Conservation (phyloP, 805 yeast species). For the Candida silvicultrix region DNA sequence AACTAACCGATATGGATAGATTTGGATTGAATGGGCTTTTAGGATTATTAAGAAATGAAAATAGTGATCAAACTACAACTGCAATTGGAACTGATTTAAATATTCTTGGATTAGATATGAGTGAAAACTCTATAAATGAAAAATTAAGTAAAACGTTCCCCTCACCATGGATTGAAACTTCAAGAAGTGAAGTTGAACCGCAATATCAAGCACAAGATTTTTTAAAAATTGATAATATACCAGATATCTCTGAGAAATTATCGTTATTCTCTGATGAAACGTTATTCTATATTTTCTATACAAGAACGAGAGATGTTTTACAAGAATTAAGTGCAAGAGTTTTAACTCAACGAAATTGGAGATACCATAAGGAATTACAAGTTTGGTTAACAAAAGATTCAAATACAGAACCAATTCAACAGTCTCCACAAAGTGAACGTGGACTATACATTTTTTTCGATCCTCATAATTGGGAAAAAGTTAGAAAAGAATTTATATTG, state of each 20-base stretch:
- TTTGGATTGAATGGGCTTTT: constrained; percentile 65
- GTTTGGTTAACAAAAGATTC: constrained; percentile 97
- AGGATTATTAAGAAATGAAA: constrained; percentile 55
- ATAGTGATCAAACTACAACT: constrained; percentile 54
- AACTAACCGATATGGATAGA: constrained; percentile 41
- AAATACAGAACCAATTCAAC: constrained; percentile 76
- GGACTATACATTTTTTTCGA: constrained; percentile 94
- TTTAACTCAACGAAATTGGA: constrained; percentile 89
- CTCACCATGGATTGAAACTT: constrained; percentile 94
- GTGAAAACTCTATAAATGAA: constrained; percentile 26
- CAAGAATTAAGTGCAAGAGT: constrained; percentile 94
- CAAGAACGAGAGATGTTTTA: constrained; percentile 85
- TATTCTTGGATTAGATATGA: constrained; percentile 57
- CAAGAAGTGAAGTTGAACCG: constrained; percentile 88
- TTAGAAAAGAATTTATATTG: constrained; percentile 62
- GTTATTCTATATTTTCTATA: constrained; percentile 85
- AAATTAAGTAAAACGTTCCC: constrained; percentile 62
- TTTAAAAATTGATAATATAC: constrained; percentile 15
- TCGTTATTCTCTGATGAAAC: constrained; percentile 82
- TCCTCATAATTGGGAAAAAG: constrained; percentile 93
- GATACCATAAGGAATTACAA: constrained; percentile 91
- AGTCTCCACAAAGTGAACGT: constrained; percentile 80
- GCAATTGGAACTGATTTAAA: constrained; percentile 74
- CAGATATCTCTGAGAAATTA: constrained; percentile 35
- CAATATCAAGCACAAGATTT: constrained; percentile 55